phyloP scores from a whole-genome alignment of 495 filamentous ascomycete species.

The Platismatia glauca region DNA sequence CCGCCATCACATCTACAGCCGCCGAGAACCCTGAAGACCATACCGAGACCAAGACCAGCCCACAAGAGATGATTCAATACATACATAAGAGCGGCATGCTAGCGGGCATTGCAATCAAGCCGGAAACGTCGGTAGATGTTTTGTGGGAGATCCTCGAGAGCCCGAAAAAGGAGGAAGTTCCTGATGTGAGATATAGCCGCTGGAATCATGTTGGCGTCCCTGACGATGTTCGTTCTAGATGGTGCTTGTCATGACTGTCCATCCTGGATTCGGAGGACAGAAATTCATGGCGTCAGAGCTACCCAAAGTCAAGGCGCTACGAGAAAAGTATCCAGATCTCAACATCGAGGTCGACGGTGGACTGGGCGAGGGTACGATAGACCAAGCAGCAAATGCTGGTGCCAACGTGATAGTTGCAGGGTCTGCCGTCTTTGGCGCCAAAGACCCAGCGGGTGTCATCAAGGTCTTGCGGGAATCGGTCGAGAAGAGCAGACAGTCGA shows the following conservation, averaged over 20 bases:
- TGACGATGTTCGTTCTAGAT: constrained; percentile 50
- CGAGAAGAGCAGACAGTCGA: constrained; percentile 33
- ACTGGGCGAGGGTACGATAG: constrained; percentile 77
- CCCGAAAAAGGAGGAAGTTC: constrained; percentile 59
- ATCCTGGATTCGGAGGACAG: constrained; percentile 95
- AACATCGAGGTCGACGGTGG: constrained; percentile 98
- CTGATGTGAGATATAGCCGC: constrained; percentile 61
- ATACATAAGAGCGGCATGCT: constrained; percentile 85
- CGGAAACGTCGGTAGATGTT: constrained; percentile 79
- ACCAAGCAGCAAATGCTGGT: constrained; percentile 87
- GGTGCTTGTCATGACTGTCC: constrained; percentile 97
- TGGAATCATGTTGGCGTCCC: constrained; percentile 7
- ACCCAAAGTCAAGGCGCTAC: constrained; percentile 80
- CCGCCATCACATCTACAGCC: constrained; percentile 74
- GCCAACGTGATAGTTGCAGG: constrained; percentile 98
- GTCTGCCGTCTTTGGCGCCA: constrained; percentile 90
- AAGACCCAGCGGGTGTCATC: constrained; percentile 81
- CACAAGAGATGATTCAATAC: constrained; percentile 75
- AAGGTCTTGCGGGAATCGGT: constrained; percentile 67
- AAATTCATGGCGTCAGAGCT: constrained; percentile 95
- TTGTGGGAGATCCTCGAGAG: constrained; percentile 81
- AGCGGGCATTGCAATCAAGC: constrained; percentile 93
- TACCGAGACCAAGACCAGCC: constrained; percentile 58
- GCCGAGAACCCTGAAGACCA: constrained; percentile 66
- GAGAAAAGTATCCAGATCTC: constrained; percentile 75